Base-by-base conservation (phyloP, 1,139 yeast genomes). In the Zygosaccharomyces sapae region DNA sequence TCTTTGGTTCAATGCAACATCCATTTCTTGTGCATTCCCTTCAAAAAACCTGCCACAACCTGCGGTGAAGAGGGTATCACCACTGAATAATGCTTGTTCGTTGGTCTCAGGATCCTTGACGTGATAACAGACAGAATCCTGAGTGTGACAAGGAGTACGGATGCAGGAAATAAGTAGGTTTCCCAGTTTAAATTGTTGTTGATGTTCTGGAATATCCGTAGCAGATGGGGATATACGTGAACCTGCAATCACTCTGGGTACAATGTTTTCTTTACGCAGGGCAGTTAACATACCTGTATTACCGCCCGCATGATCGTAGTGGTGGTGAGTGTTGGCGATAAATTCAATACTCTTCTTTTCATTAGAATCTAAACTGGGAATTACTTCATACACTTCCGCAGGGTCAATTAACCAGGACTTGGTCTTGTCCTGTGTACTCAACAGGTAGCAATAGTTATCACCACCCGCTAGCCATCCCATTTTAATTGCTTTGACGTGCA, bases 31-130 rank as follows among this genome's bases (percentile, higher is more conserved):
- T 0, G 92, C 90, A 10, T 77, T 74, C 3, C 97, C 99, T 69
- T 92, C 99, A 64, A 92, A 92, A 68, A 92, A 92, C 44, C 97
- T 75, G 7, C 99, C 99, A 65, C 97, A 90, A 1, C 99, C 99
- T 43, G 94, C 88, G 44, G 78, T 86, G 69, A 92, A 94, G 44
- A 92, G 72, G 0, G 98, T 92, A 67, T 92, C 99, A 7, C 99
- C 99, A 0, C 97, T 88, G 67, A 92, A 88, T 2, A 92, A 90
- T 1, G 84, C 92, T 54, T 73, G 74, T 55, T 89, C 79, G 30
- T 73, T 73, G 1, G 88, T 79, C 31, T 69, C 68, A 9, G 67
- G 57, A 64, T 92, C 97, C 45, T 72, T 72, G 0, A 79, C 87
- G 57, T 69, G 86, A 68, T 88, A 92, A 64, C 97, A 90, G 49